Evolutionary conservation across 768 basidiomycete genomes (phyloP).

Genomic region (Lentinula detonsa): DNA sequence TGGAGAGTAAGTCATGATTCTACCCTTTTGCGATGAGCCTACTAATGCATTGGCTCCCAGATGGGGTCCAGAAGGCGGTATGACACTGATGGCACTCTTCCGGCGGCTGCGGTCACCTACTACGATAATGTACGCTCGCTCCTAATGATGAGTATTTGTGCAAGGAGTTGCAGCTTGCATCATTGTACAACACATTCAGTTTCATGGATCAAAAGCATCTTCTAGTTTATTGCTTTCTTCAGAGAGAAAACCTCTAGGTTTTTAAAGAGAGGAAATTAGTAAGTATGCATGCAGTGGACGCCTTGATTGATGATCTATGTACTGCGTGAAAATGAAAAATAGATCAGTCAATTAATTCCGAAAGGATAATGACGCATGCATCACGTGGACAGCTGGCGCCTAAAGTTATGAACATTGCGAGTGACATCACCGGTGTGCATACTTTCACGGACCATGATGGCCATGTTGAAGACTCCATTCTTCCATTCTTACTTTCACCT

Average conservation of each 20-base stretch:
- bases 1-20: slow-evolving; percentile 51
- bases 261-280: no score
- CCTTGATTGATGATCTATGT: no score
- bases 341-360: no score
- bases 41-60: slow-evolving; percentile 23
- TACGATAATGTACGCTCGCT: slow-evolving; percentile 14
- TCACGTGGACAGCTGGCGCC: not conserved
- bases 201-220: no score
- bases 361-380: no score
- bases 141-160: not conserved
- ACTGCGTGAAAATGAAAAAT: no score
- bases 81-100: slow-evolving; percentile 61
- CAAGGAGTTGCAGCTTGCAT: not conserved
- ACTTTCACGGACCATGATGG: not conserved
- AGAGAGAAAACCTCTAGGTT: no score
- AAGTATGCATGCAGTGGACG: no score
- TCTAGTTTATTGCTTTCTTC: no score
- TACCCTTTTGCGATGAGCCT: not conserved
- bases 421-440: not conserved
- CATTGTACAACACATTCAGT: no score
- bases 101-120: slow-evolving; percentile 59
- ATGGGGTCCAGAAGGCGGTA: slow-evolving; percentile 69
- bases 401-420: not conserved
- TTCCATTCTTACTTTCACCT: not conserved
- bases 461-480: not conserved